Base-by-base conservation (phyloP, 192 early-diverging fungal species). In the Cladochytrium replicatum region DNA sequence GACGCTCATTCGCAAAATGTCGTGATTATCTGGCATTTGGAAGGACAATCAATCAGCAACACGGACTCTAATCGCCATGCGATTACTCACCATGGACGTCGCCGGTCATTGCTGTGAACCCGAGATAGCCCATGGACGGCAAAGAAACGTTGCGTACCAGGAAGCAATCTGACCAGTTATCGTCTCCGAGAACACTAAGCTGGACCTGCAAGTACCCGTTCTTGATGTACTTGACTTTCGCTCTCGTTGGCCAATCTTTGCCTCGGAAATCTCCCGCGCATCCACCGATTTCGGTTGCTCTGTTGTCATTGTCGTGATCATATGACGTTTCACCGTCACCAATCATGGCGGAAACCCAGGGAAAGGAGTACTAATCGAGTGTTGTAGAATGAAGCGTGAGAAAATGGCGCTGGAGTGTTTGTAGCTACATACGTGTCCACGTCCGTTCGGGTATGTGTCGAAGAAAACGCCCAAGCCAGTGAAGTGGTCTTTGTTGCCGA, bases 381-480 rank as follows among this genome's bases (percentile, higher is more conserved):
- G 31, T 47, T 45, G 21, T 22, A 37, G 34, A 13, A 37, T 13
- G 17, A 17, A 37, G 34, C 13, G 13, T 21, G 32, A 54, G n/a
- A 52, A 2, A 43, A 41, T 41, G 46, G 6, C 1, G 45, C 7
- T 19, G 26, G 6, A 43, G 41, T 17, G 15, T 8, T 6, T 22
- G 41, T 6, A 43, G n/a, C 13, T 3, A 54, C 60, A 5, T 46
- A 71, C 69, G 19, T 62, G 57, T 52, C 78, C 75, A 48, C 81
- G 61, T 46, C 82, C 68, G 60, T 97, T 96, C 34, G 86, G 73
- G 57, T 95, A 97, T 5, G 92, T 96, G 68, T 97, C 96, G 58
- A 99, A 95, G 57, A 97, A 90, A 46, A 99, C 62, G 19, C 93
- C 96, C 23, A 99, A 65, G 0, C 96, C 96, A 27, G 78, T 77